Percentiles rank a stretch among this genome's conserved stretches.
These are phyloP conservation scores for Canna indica DNA, from an alignment of 176 grass and related monocot genomes.

Conservation along the genomic window DNA sequence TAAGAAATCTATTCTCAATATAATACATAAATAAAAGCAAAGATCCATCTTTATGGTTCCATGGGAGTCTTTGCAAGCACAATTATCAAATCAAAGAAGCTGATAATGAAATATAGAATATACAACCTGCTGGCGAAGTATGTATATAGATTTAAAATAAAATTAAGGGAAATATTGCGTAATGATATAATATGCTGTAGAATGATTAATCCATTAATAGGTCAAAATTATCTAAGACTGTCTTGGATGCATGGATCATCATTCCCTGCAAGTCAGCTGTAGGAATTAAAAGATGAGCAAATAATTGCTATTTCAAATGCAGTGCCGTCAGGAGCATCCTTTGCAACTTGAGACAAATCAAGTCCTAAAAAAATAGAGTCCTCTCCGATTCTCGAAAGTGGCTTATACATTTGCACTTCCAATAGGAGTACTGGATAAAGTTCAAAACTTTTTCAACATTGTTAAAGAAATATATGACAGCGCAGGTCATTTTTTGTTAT, in stretches of 20 bases:
- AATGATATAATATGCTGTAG: background rate
- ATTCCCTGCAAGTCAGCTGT: too few relatives aligned
- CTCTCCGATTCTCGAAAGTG: background rate
- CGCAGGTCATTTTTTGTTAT: too few relatives aligned
- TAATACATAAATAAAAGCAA: background rate
- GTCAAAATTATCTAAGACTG: background rate
- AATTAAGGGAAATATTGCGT: too few relatives aligned
- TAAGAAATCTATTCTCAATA: too few relatives aligned
- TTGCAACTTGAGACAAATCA: background rate
- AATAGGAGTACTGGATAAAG: background rate
- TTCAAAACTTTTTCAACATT: too few relatives aligned
- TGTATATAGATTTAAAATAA: background rate
- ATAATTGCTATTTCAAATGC: background rate
- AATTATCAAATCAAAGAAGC: background rate
- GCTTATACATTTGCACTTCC: background rate
- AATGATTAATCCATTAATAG: background rate
- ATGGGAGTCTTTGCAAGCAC: background rate
- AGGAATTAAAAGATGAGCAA: background rate
- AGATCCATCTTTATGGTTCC: too few relatives aligned
- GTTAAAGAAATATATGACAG: too few relatives aligned
- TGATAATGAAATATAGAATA: background rate
- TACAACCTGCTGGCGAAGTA: background rate
- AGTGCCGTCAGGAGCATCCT: too few relatives aligned
- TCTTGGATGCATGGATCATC: background rate
- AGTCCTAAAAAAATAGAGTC: background rate